Conservation (phyloP, 495 filamentous ascomycete genomes). For the Xylaria acuta region DNA sequence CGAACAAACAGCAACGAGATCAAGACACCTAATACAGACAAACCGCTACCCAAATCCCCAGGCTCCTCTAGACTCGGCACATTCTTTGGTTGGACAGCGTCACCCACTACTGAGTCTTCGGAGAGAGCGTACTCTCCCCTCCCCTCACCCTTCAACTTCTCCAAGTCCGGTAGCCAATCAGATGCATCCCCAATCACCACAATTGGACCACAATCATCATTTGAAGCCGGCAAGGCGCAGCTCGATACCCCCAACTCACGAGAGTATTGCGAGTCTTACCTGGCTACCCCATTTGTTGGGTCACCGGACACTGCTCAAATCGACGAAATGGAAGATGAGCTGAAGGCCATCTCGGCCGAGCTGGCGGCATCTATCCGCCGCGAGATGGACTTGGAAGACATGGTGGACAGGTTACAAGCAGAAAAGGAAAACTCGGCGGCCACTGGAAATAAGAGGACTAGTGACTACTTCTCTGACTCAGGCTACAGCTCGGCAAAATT, state of each 20-base stretch:
- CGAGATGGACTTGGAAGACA: constrained; percentile 96
- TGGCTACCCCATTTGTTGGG: constrained; percentile 53
- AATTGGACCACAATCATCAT: constrained; percentile 43
- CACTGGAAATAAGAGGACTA: constrained; percentile 77
- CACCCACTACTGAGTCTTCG: constrained; percentile 56
- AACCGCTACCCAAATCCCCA: constrained; percentile 61
- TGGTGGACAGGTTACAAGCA: constrained; percentile 83
- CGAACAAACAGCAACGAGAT: constrained; percentile 35
- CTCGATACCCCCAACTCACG: constrained; percentile 37
- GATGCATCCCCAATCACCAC: constrained; percentile 50
- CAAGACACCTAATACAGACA: constrained; percentile 52
- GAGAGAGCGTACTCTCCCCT: constrained; percentile 59
- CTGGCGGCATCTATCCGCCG: constrained; percentile 89
- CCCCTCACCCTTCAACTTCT: constrained; percentile 51
- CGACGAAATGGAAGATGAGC: constrained; percentile 89
- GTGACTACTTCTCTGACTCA: constrained; percentile 97
- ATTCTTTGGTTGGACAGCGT: constrained; percentile 61
- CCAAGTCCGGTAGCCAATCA: constrained; percentile 43
- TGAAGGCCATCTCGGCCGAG: constrained; percentile 91
- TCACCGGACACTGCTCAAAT: constrained; percentile 50
- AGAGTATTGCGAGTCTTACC: constrained; percentile 53
- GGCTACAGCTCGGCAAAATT: constrained; percentile 82
- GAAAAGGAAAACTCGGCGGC: constrained; percentile 67
- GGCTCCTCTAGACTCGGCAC: constrained; percentile 56
- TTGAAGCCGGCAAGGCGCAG: constrained; percentile 46